Evolutionary conservation across 768 basidiomycete genomes (phyloP).

Genomic region (Mycena vulgaris): DNA sequence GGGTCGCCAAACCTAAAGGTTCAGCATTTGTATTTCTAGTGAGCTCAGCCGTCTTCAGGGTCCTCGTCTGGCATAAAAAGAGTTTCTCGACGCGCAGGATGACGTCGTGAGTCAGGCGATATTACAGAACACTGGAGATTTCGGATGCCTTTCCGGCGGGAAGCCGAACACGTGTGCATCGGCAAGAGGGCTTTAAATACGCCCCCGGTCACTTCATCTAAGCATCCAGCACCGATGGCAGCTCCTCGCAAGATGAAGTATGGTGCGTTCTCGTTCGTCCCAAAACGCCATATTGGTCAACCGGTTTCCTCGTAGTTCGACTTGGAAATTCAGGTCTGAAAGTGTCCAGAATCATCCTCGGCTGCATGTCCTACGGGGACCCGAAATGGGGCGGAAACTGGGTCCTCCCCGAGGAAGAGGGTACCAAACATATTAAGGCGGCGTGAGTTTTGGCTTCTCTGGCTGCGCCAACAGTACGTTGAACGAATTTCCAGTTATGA

Average conservation of each 20-base stretch:
- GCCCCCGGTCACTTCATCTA: slow-evolving; percentile 2
- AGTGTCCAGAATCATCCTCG: too few species aligned
- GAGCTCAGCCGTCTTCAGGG: slow-evolving; percentile 4
- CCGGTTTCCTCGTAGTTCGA: background rate
- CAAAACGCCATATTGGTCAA: slow-evolving; percentile 6
- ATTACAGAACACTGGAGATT: slow-evolving; percentile 4
- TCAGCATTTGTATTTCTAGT: slow-evolving; percentile 28
- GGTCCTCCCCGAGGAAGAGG: too few species aligned
- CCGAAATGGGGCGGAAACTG: too few species aligned
- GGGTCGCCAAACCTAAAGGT: too few species aligned
- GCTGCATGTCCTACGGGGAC: too few species aligned
- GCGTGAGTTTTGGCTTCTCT: too few species aligned
- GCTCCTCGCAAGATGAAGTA: slow-evolving; percentile 5
- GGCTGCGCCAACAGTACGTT: too few species aligned
- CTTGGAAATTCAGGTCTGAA: too few species aligned
- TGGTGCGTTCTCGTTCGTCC: slow-evolving; percentile 3
- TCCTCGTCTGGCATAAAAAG: background rate
- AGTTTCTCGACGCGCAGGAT: slow-evolving; percentile 6
- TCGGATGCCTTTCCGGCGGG: slow-evolving; percentile 8
- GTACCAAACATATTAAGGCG: too few species aligned
- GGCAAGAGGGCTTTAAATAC: slow-evolving; percentile 5
- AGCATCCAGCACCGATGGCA: slow-evolving; percentile 7
- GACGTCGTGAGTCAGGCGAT: slow-evolving; percentile 7
- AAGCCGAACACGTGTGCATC: slow-evolving; percentile 6
- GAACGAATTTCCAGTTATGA: too few species aligned